Evolutionary conservation across 2,329 filamentous ascomycete genomes (phyloP).

Genomic region (Rhynchosporium agropyri): DNA sequence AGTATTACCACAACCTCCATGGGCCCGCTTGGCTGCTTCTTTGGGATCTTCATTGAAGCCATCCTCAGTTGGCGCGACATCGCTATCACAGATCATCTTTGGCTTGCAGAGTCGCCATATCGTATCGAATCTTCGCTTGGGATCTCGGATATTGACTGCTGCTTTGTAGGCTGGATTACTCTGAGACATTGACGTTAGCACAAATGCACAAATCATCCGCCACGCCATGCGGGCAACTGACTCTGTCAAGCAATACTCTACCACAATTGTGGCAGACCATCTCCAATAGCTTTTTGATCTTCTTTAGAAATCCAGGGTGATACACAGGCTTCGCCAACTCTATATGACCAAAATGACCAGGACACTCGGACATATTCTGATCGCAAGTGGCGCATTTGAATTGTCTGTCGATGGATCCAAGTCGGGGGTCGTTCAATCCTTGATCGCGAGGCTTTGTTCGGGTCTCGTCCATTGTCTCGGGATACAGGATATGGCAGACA

Average conservation of each 20-base stretch:
- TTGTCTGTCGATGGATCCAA: constrained; percentile 94
- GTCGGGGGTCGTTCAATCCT: constrained; percentile 91
- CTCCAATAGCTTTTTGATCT: constrained; percentile 99
- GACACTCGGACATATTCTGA: constrained; percentile 93
- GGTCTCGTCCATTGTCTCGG: constrained; percentile 99
- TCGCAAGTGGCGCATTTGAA: constrained; percentile 96
- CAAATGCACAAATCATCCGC: constrained; percentile 54
- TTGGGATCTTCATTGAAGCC: constrained; percentile 64
- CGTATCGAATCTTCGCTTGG: constrained; percentile 89
- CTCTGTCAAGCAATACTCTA: constrained; percentile 95
- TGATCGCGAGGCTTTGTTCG: constrained; percentile 87
- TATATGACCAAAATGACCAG: constrained; percentile 98
- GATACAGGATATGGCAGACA: constrained; percentile 92
- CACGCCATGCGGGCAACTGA: constrained; percentile 73
- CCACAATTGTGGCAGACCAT: constrained; percentile 99
- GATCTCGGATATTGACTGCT: constrained; percentile 83
- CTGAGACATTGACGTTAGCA: constrained; percentile 67
- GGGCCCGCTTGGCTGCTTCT: constrained; percentile 57
- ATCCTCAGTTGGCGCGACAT: constrained; percentile 67
- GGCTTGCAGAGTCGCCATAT: constrained; percentile 93
- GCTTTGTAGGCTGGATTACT: constrained; percentile 81
- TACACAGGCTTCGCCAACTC: constrained; percentile 96
- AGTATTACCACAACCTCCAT: constrained; percentile 91
- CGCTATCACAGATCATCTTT: constrained; percentile 81
- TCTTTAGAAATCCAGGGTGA: constrained; percentile 94